Evolutionary conservation across 1,139 yeast species (phyloP), one percentile per base, ranked within the genome.

Genomic region (Kodamaea suecica): DNA sequence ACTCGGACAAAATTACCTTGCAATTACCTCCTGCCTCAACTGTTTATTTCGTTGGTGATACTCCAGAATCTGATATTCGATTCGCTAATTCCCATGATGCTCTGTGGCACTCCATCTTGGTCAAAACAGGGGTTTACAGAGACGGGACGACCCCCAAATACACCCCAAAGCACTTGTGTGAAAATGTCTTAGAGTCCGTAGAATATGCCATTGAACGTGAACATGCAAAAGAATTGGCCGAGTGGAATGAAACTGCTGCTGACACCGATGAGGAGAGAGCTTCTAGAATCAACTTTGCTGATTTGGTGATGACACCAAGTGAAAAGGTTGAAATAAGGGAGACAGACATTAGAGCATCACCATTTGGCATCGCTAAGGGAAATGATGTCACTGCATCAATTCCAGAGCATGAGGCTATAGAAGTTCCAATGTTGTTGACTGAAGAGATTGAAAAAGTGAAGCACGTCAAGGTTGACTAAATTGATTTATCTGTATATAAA

Each of bases 31-130:
- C 90, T 9, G 88, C 92, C 2, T 80, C 87, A 4, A 83, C 92
- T 0, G 94, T 84, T 13, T 85, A 84, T 58, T 85, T 85, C 64
- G 94, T 85, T 32, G 95, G 95, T 47, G 95, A 85, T 56, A 85
- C 95, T n/a, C 95, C 95, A 11, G 95, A 84, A 59, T 81, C 90
- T 4, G 95, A 85, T 59, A 84, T 85, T 45, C 70, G 94, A 54
- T 85, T 85, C 61, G 95, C 95, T 36, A 85, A 85, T 62, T 78
- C 88, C 15, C 92, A 84, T 58, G 95, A 85, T 55, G 76, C 74
- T 41, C 78, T 86, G 28, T 85, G 95, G 95, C 79, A 73, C 57
- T 84, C 94, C 14, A 84, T 84, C 41, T 70, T 85, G 54, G 95
- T 85, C 28, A 81, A 84, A 59, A 85, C 95, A 23, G 95, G 95